Evolutionary conservation across 2,329 filamentous ascomycete genomes (phyloP), one percentile per base, ranked within the genome.

Genomic region (Berkeleyomyces basicola): DNA sequence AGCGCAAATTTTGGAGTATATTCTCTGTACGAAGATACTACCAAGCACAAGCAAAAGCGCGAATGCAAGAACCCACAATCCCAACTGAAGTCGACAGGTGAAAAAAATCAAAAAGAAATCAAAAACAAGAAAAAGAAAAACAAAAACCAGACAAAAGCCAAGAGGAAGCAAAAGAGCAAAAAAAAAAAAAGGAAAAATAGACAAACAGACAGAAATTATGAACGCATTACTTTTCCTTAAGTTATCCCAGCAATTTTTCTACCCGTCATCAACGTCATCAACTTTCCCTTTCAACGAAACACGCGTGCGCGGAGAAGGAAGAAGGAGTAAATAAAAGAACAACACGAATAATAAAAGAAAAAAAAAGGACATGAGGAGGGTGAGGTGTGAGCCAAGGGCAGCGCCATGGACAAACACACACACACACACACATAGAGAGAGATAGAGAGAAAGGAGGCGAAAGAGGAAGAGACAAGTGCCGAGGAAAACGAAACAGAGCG

Each of bases 401-500:
- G 23, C 37, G 57, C 37, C 47, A 42, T 31, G 55, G n/a, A 53
- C 39, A 39, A 55, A 51, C 39, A 58, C 57, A 40, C 14, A 11
- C 57, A 16, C 49, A n/a, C 58, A 37, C 44, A 58, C 58, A 55
- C 61, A 49, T 40, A 46, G 66, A 68, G 67, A 58, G 40, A 64
- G 58, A 61, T 58, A 47, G 58, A 64, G 51, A 33, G 59, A 31
- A 31, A 31, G 47, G n/a, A 51, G 51, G 57, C 6, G 49, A 46
- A 59, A 55, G 53, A 59, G 55, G 60, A 46, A 49, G 16, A 62
- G 49, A 63, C 49, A n/a, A 51, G 31, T n/a, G 55, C 63, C 62
- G 58, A 62, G 61, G 61, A 58, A 61, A 60, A 66, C 64, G 63
- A 66, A 53, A 49, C 62, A 63, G 61, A 65, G 64, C 63, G 66